Percentiles rank a stretch among this genome's conserved stretches.
phyloP scores from a whole-genome alignment of 1,284 basidiomycete genomes.

The Ceratobasidium sp. region DNA sequence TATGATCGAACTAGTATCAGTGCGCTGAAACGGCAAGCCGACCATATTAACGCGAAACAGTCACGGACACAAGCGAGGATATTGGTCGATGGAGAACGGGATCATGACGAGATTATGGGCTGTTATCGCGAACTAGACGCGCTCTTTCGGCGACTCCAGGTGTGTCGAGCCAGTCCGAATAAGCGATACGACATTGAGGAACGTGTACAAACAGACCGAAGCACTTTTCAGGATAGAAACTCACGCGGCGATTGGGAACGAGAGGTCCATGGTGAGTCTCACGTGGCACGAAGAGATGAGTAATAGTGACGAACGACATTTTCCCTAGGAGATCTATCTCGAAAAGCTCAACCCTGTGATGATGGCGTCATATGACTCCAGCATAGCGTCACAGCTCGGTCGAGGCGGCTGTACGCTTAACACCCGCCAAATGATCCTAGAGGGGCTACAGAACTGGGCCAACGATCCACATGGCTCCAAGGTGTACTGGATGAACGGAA shows the following conservation, averaged over 20 bases:
- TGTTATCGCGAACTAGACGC: neutral
- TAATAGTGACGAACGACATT: neutral
- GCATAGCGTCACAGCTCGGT: neutral
- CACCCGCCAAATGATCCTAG: slow-evolving; percentile 49
- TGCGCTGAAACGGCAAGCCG: neutral
- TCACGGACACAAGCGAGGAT: neutral
- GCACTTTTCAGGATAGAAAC: neutral
- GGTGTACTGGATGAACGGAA: slow-evolving; percentile 53
- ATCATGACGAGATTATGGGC: neutral
- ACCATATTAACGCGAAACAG: neutral
- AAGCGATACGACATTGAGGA: too few species aligned
- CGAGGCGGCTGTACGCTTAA: slow-evolving; percentile 34
- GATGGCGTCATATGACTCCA: neutral
- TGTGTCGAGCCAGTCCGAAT: neutral
- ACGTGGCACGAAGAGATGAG: neutral
- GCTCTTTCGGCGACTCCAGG: neutral
- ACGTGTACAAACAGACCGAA: neutral
- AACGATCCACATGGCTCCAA: slow-evolving; percentile 13
- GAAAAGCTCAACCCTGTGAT: neutral
- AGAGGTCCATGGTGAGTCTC: neutral
- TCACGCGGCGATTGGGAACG: too few species aligned
- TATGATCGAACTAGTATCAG: too few species aligned
- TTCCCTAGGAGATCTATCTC: neutral
- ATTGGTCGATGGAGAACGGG: neutral
- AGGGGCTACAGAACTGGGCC: slow-evolving; percentile 48